A percentile compares a stretch with the other conserved stretches of the same genome.
Evolutionary conservation across 2,329 filamentous ascomycete species (phyloP).

Genomic region (Davidsoniella virescens): DNA sequence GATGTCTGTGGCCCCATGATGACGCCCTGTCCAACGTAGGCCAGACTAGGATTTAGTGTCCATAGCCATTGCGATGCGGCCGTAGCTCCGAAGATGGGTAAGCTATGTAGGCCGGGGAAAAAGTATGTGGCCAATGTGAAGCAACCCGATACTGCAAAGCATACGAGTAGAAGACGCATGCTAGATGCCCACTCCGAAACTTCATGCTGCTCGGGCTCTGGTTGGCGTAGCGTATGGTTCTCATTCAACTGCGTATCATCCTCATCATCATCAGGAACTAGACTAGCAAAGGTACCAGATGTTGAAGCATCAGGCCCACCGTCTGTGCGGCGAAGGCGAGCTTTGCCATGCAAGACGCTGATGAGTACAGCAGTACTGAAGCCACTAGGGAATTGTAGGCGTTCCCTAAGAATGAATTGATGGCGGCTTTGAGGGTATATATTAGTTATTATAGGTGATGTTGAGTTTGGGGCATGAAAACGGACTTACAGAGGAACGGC

Average conservation of each 20-base stretch:
- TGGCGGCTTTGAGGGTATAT: constrained; percentile 34
- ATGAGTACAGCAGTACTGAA: constrained; percentile 94
- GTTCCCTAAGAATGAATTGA: constrained; percentile 85
- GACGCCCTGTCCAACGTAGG: constrained; percentile 91
- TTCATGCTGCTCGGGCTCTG: constrained; percentile 20
- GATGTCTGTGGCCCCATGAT: constrained; percentile 97
- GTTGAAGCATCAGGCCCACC: constrained; percentile 6
- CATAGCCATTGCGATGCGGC: constrained; percentile 76
- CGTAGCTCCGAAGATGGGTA: constrained; percentile 69
- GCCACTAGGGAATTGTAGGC: constrained; percentile 84
- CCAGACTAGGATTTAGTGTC: constrained; percentile 92
- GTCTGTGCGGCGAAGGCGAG: constrained; percentile 12
- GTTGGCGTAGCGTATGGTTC: constrained; percentile 2
- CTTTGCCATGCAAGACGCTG: constrained; percentile 61
- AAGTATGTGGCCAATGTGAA: constrained; percentile 83
- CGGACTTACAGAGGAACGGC: constrained; percentile 61
- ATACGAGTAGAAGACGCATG: constrained; percentile 37
- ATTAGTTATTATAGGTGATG: background rate
- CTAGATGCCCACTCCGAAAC: constrained; percentile 28
- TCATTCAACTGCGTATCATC: constrained; percentile 15
- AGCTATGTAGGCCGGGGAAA: constrained; percentile 62
- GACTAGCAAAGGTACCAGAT: constrained; percentile 26
- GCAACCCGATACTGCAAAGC: constrained; percentile 42
- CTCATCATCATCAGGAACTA: constrained; percentile 22
- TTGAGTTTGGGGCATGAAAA: background rate